Evolutionary conservation across 768 basidiomycete species (phyloP).

Genomic region (Suillus decipiens): DNA sequence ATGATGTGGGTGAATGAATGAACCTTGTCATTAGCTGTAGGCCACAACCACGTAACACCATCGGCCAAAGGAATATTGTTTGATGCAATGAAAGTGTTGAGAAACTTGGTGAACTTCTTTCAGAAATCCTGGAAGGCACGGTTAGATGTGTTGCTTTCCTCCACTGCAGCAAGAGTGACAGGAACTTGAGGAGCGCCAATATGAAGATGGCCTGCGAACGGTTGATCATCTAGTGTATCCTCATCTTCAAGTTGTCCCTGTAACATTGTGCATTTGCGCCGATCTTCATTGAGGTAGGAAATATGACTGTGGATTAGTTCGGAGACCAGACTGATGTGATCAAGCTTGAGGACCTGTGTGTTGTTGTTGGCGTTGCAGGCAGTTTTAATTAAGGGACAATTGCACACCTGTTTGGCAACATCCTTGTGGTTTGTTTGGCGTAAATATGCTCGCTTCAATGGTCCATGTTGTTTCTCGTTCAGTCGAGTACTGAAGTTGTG

Average conservation of each 20-base stretch:
- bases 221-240: neutral
- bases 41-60: neutral
- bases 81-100: neutral
- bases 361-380: neutral
- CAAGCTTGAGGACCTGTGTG: constrained; percentile 1
- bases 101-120: neutral
- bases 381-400: neutral
- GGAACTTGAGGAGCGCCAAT: neutral
- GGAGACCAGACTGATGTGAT: neutral
- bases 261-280: neutral
- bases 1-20: neutral
- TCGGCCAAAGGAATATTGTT: constrained; percentile 4
- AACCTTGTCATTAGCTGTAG: neutral
- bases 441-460: constrained; percentile 27
- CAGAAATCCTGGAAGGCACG: neutral
- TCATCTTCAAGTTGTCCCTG: neutral
- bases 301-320: neutral
- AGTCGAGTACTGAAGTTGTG: constrained; percentile 32
- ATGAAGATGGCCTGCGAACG: neutral
- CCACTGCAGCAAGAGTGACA: neutral
- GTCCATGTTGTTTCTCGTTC: constrained; percentile 31
- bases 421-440: constrained; percentile 34
- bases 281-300: neutral
- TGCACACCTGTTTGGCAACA: constrained; percentile 31
- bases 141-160: neutral